A percentile compares a stretch with the other conserved stretches of the same genome.
Evolutionary conservation across 768 basidiomycete genomes (phyloP).

Genomic region (Candolleomyces efflorescens): DNA sequence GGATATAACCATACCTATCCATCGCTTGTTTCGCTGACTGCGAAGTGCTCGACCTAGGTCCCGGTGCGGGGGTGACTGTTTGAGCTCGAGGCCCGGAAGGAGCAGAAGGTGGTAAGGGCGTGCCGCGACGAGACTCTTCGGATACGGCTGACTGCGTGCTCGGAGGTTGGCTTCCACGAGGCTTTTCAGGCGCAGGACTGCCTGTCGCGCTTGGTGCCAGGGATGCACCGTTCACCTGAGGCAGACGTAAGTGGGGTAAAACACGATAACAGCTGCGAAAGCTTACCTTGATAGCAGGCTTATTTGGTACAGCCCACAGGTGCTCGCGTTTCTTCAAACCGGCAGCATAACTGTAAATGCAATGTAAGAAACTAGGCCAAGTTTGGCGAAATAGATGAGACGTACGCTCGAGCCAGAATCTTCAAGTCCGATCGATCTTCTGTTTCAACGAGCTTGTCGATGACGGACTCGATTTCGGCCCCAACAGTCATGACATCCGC

Average conservation of each 20-base stretch:
- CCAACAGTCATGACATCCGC: constrained; percentile 56
- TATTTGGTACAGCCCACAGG: constrained; percentile 39
- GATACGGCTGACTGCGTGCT: constrained; percentile 22
- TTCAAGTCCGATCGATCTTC: constrained; percentile 86
- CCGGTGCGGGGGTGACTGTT: neutral
- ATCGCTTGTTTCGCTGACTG: constrained; percentile 55
- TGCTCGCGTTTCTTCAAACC: constrained; percentile 71
- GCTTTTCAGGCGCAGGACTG: constrained; percentile 28
- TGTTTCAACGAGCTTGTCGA: constrained; percentile 63
- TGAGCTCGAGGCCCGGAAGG: constrained; percentile 56
- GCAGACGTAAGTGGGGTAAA: neutral
- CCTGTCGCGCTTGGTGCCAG: constrained; percentile 29
- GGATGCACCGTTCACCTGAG: constrained; percentile 22
- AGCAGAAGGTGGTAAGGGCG: constrained; percentile 31
- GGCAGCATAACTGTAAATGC: constrained; percentile 55
- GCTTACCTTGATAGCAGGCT: constrained; percentile 23
- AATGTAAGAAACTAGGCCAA: constrained; percentile 5
- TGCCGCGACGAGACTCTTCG: constrained; percentile 29
- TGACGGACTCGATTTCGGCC: constrained; percentile 48
- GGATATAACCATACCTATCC: constrained; percentile 46
- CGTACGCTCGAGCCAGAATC: constrained; percentile 73
- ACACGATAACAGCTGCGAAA: neutral
- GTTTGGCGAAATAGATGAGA: constrained; percentile 6
- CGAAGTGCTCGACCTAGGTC: neutral
- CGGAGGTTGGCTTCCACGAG: constrained; percentile 26